Evolutionary conservation across 805 yeast species (phyloP), one percentile per base, ranked within the genome.

Genomic region (Saturnispora gosingensis): DNA sequence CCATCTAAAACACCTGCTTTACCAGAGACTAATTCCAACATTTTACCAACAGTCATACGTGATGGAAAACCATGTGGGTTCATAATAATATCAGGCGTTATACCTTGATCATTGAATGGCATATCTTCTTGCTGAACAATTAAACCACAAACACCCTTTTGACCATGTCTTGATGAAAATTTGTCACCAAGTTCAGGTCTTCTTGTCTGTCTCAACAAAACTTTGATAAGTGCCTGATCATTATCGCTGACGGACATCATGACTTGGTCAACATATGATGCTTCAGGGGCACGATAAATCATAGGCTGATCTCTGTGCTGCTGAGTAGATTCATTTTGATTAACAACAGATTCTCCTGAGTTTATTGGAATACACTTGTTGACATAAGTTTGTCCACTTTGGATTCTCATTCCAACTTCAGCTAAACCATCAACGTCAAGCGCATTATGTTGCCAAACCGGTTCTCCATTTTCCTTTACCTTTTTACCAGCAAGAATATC

Each of bases 61-160:
- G 98, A 91, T 56, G 99, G 99, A 83, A 91, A 93, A 73, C 97
- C 99, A 68, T 91, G 99, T 1, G 99, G 99, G 65, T 91, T 91
- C 97, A 91, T 91, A 63, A 91, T 91, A 58, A 91, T 90, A 71
- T 91, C 99, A 0, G 99, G 99, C 3, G 81, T 74, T 25, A 93
- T 78, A 65, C 99, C 99, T 53, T 82, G 78, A 60, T 93, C 98
- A 64, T 83, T 88, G 70, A 91, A 91, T 13, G 99, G 99, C 76
- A 91, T 76, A 63, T 91, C 99, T 60, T 91, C 98, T 66, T 91
- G 98, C 59, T 88, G 89, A 5, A 91, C 97, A 67, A 91, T 93
- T 59, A 93, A 88, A 71, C 99, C 98, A 74, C 98, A 91, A 30
- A 93, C 98, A 80, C 99, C 99, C 74, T 91, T 91, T 68, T 91